These are phyloP conservation scores for Cladorrhinum samala DNA, from an alignment of 495 filamentous ascomycete species.

Conservation along the genomic window DNA sequence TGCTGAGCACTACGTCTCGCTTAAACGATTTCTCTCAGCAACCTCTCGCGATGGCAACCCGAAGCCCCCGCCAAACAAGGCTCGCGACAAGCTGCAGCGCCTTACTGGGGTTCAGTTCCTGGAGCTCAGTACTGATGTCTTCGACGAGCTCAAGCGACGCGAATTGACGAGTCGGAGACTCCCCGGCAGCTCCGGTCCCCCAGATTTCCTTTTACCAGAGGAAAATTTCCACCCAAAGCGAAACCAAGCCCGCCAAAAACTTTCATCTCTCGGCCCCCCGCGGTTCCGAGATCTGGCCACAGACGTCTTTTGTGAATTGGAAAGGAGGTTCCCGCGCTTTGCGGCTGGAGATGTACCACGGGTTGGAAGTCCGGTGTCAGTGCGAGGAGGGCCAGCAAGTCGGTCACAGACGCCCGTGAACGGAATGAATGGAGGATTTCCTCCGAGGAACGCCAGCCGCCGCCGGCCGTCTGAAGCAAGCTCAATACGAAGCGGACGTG, in stretches of 20 bases:
- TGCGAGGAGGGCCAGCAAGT: slow-evolving; percentile 45
- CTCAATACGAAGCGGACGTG: slow-evolving; percentile 38
- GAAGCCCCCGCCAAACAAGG: slow-evolving; percentile 72
- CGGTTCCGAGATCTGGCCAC: slow-evolving; percentile 88
- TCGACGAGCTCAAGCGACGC: slow-evolving; percentile 86
- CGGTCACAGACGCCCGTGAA: slow-evolving; percentile 53
- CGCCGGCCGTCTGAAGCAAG: slow-evolving; percentile 51
- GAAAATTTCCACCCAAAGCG: slow-evolving; percentile 90
- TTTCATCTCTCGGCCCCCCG: slow-evolving; percentile 75
- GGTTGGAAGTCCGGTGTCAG: slow-evolving; percentile 60
- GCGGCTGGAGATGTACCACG: slow-evolving; percentile 58
- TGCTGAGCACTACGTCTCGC: slow-evolving; percentile 71
- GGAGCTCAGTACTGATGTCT: slow-evolving; percentile 95
- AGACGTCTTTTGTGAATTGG: slow-evolving; percentile 91
- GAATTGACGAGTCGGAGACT: slow-evolving; percentile 53
- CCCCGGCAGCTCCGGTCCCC: slow-evolving; percentile 47
- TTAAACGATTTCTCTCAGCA: slow-evolving; percentile 69
- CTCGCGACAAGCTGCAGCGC: slow-evolving; percentile 85
- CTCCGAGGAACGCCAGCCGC: slow-evolving; percentile 38
- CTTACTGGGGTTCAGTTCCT: slow-evolving; percentile 89
- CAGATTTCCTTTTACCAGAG: slow-evolving; percentile 72
- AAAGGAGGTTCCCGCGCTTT: slow-evolving; percentile 83
- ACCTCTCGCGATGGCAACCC: slow-evolving; percentile 67
- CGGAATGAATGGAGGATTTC: slow-evolving; percentile 37
- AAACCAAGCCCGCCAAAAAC: slow-evolving; percentile 90